These are phyloP conservation scores for Immersiporthe knoxdaviesiana DNA, from an alignment of 2,329 filamentous ascomycete species.

Conservation along the genomic window DNA sequence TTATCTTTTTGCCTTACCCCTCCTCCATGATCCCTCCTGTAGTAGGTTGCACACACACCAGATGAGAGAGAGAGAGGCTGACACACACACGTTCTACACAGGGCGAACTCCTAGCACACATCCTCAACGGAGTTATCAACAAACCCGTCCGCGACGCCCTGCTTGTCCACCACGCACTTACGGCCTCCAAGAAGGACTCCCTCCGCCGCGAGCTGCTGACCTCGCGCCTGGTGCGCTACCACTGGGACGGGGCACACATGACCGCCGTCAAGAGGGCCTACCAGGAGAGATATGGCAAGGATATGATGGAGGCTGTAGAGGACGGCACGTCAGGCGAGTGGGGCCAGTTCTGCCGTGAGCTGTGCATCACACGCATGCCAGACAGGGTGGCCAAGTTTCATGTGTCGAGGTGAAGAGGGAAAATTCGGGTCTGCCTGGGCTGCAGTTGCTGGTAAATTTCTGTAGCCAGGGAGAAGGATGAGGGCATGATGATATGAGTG, in stretches of 20 bases:
- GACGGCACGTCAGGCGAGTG: conserved; percentile 78
- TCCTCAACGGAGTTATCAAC: conserved; percentile 96
- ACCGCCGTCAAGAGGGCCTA: conserved; percentile 80
- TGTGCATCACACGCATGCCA: conserved; percentile 66
- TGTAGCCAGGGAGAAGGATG: conserved; percentile 42
- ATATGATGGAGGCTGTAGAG: conserved; percentile 76
- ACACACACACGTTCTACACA: conserved; percentile 42
- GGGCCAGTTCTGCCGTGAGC: conserved; percentile 73
- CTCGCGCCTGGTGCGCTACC: conserved; percentile 81
- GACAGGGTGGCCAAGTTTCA: conserved; percentile 58
- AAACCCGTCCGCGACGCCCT: conserved; percentile 90
- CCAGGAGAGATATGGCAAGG: conserved; percentile 72
- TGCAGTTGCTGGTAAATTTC: background rate
- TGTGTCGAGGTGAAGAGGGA: conserved; percentile 5
- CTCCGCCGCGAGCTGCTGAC: conserved; percentile 86
- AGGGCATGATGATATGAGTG: conserved; percentile 26
- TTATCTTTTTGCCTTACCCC: no score
- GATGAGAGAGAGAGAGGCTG: conserved; percentile 21
- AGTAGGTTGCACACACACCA: background rate
- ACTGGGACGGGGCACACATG: conserved; percentile 89
- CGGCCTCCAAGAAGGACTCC: conserved; percentile 69
- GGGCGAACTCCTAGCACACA: conserved; percentile 93
- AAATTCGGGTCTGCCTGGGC: no score
- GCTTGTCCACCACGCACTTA: conserved; percentile 87
- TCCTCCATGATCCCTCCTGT: background rate